Base-by-base conservation (phyloP, 2,329 filamentous ascomycete genomes). In the Orbilia javanica region DNA sequence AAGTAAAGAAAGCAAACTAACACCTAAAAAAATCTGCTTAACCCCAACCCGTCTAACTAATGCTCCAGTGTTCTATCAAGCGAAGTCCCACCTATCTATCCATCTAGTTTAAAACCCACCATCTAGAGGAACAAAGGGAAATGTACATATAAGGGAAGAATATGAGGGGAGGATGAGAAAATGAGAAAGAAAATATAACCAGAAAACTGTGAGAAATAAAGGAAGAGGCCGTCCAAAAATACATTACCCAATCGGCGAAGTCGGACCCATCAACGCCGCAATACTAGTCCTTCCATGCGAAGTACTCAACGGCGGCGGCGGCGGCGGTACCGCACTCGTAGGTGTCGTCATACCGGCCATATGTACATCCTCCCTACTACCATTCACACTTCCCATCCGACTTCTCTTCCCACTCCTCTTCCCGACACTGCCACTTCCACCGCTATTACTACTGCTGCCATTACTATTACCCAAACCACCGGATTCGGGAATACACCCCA, bases 31-130 rank as follows among this genome's bases (percentile, higher is more conserved):
- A 27, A 60, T 63, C 50, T 66, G 66, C 73, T n/a, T 65, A 55
- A 65, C 72, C 72, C 55, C 48, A 60, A 20, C 74, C 74, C 18
- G 63, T 78, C 74, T 78, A 78, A 50, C 74, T 72, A 62, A n/a
- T 78, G 67, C 67, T 64, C 74, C 67, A 42, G 52, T 52, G 36
- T 64, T 78, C 67, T 68, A 66, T 70, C 27, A 63, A 72, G 18
- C 65, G 36, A 67, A 44, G 29, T 66, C 66, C 65, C 66, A 57
- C 60, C 57, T 44, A 29, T 71, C 66, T 70, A 78, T 39, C 50
- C 53, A 57, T 78, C 57, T 72, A 71, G 60, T 71, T 44, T 62
- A 44, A 50, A 50, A 63, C 18, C 62, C 66, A 25, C 52, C 44
- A 18, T 78, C 63, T 64, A 72, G 62, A 50, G 13, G 60, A 63